Base-by-base conservation (phyloP, 495 filamentous ascomycete genomes). In the Schizothecium vesticola region DNA sequence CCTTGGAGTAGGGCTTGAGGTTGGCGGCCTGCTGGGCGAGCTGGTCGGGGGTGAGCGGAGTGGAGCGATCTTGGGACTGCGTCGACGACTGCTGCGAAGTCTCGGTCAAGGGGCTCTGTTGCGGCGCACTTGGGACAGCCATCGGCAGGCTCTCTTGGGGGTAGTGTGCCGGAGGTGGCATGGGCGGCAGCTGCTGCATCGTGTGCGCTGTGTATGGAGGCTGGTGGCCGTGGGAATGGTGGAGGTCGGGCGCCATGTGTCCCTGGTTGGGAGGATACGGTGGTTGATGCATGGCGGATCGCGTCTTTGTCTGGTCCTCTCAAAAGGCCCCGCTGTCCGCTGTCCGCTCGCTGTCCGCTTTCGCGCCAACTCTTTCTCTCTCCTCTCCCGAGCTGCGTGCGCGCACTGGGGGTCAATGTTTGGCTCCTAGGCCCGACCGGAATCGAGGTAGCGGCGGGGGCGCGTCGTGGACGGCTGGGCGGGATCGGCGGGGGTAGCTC, bases 171-270 rank as follows among this genome's bases (percentile, higher is more conserved):
- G 71, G 69, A 19, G 74, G 75, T 9, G 74, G 71, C 71, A 78
- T 75, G 25, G 76, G 69, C 25, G 76, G 76, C 26, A 75, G 70
- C 33, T 71, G 75, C 59, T 75, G 73, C 43, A 72, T 63, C 67
- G 69, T 66, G 21, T 75, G 74, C 29, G 72, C 59, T 13, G 74
- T 28, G n/a, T 75, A 74, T 33, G 73, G 68, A 59, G 70, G 70
- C 36, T 70, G 72, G 68, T 75, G 69, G 6, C 33, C 62, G 25
- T 59, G 57, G 13, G 57, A 59, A 6, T 51, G 36, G 23, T 59
- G 57, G 23, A 59, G 23, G 26, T 59, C 57, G 26, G 57, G 57
- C 57, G 57, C 23, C 67, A 72, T 74, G 63, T 67, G 57, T 59
- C 57, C 57, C 57, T 59, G 57, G 22, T 24, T 25, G 24, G 57